phyloP scores from a whole-genome alignment of 208 protist genomes.

The Acanthamoeba polyphaga region DNA sequence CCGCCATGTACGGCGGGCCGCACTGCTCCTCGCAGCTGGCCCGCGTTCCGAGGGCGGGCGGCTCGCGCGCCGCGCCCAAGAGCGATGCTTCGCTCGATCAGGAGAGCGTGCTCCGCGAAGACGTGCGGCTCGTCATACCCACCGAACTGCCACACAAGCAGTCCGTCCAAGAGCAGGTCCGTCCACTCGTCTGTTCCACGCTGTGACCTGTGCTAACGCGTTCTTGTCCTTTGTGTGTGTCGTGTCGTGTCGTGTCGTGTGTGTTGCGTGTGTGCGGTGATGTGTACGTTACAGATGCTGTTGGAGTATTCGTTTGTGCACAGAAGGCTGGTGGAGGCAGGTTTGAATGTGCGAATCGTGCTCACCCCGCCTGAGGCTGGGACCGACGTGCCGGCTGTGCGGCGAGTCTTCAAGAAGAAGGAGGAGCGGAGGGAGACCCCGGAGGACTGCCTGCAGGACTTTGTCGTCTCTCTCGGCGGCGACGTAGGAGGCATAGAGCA shows the following conservation, averaged over 20 bases:
- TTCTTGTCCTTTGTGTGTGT: background rate
- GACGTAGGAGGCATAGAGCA: no score
- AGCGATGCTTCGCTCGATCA: background rate
- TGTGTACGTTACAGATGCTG: background rate
- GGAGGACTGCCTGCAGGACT: no score
- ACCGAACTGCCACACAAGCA: background rate
- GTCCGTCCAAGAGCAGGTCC: background rate
- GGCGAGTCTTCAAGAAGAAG: no score
- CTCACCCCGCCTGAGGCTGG: background rate
- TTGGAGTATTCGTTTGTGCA: slow-evolving; percentile 11
- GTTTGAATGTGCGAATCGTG: background rate
- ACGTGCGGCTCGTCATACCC: background rate
- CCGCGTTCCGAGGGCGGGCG: background rate
- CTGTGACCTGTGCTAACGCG: background rate
- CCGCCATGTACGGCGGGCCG: slow-evolving; percentile 84
- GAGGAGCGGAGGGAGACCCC: no score
- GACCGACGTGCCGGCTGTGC: no score
- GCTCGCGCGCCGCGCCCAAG: background rate
- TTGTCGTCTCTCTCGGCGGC: no score
- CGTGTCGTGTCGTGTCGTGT: background rate
- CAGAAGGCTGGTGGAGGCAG: background rate
- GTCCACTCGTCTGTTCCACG: no score
- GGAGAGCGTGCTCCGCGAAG: background rate
- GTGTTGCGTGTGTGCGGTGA: no score
- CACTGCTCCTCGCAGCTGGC: slow-evolving; percentile 79